Percentiles rank a stretch among this genome's conserved stretches.
Evolutionary conservation across 768 basidiomycete species (phyloP).

Genomic region (Daedaleopsis sinensis): DNA sequence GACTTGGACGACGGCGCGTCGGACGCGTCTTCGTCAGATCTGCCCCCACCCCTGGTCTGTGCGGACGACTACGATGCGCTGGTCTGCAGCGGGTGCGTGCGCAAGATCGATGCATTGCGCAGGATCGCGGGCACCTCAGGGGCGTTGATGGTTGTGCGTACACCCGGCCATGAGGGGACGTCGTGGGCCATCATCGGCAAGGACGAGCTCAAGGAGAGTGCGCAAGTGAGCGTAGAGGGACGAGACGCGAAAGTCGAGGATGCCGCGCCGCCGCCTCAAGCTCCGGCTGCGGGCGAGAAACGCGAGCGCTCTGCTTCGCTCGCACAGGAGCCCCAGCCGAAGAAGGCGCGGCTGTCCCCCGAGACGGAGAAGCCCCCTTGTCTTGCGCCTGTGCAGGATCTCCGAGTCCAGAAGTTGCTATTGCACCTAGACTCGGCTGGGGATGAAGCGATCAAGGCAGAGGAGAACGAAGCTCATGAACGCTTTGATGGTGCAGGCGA

Average conservation of each 20-base stretch:
- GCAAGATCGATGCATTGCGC: constrained; percentile 50
- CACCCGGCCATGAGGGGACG: constrained; percentile 34
- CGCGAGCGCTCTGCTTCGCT: constrained; percentile 40
- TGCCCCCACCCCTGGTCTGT: constrained; percentile 69
- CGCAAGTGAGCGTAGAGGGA: constrained; percentile 30
- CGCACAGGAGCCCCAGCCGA: constrained; percentile 42
- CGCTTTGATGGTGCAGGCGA: constrained; percentile 61
- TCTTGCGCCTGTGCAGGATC: constrained; percentile 56
- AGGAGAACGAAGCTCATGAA: constrained; percentile 20
- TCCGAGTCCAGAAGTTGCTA: constrained; percentile 4
- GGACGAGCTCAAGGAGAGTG: constrained; percentile 28
- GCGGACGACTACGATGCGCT: constrained; percentile 76
- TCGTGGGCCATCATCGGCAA: constrained; percentile 58
- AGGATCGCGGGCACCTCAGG: constrained; percentile 72
- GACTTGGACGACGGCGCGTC: constrained; percentile 58
- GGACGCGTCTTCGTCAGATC: constrained; percentile 61
- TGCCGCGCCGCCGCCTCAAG: neutral
- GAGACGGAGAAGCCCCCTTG: constrained; percentile 45
- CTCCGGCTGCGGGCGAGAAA: constrained; percentile 38
- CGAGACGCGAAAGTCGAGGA: constrained; percentile 5
- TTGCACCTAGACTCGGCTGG: neutral
- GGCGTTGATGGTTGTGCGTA: constrained; percentile 66
- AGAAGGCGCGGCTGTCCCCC: constrained; percentile 46
- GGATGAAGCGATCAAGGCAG: constrained; percentile 9
- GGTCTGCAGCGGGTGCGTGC: constrained; percentile 73